Evolutionary conservation across 805 yeast genomes (phyloP).

Genomic region (Zygosaccharomyces pseudorouxii): DNA sequence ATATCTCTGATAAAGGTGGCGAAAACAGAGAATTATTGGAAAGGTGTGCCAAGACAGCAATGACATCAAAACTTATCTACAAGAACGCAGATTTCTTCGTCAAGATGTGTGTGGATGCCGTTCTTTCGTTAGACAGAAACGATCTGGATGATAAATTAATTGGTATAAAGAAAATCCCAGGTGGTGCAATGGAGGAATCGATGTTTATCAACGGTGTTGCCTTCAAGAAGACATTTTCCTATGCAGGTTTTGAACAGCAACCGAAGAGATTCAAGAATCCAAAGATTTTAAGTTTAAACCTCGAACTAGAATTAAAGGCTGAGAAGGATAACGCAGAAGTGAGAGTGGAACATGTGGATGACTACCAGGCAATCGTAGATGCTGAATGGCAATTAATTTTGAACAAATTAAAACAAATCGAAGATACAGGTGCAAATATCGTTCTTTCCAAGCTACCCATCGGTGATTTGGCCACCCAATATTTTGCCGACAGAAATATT

Average conservation of each 20-base stretch:
- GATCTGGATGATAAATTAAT: conserved; percentile 85
- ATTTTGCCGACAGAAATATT: conserved; percentile 90
- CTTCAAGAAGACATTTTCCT: conserved; percentile 92
- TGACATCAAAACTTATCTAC: conserved; percentile 90
- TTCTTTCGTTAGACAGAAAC: conserved; percentile 73
- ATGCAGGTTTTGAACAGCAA: conserved; percentile 98
- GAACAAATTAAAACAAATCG: conserved; percentile 78
- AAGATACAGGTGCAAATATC: conserved; percentile 82
- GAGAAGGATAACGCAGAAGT: conserved; percentile 99
- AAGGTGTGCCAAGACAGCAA: conserved; percentile 94
- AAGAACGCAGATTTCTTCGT: conserved; percentile 87
- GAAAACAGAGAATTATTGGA: conserved; percentile 67
- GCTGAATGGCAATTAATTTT: conserved; percentile 98
- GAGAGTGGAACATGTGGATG: conserved; percentile 86
- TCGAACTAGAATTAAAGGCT: conserved; percentile 93
- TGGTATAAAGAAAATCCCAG: conserved; percentile 92
- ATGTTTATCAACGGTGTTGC: conserved; percentile 90
- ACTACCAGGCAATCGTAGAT: conserved; percentile 93
- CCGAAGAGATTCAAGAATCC: conserved; percentile 82
- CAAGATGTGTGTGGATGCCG: conserved; percentile 96
- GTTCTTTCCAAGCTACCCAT: conserved; percentile 93
- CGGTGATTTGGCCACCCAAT: conserved; percentile 98
- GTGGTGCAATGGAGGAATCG: conserved; percentile 96
- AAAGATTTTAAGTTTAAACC: conserved; percentile 76
- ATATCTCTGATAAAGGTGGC: conserved; percentile 47